Conservation (phyloP, 2,329 filamentous ascomycete genomes). For the Achaetomium macrosporum region DNA sequence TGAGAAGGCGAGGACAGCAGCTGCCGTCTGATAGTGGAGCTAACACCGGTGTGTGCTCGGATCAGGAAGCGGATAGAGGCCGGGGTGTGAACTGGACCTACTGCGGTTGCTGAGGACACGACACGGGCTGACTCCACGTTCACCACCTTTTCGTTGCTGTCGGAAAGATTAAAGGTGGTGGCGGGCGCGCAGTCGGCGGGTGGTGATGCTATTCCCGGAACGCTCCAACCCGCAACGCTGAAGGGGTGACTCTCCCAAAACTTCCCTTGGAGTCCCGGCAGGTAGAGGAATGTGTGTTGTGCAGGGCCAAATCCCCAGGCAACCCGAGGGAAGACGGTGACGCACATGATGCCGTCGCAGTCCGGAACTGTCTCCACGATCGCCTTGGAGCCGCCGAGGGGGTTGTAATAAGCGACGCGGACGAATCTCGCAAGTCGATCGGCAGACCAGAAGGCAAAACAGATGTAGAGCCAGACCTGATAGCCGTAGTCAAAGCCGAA, state of each 20-base stretch:
- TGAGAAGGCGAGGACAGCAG: neutral
- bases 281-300: neutral
- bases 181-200: neutral
- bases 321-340: neutral
- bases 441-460: constrained; percentile 2
- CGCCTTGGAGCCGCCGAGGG: neutral
- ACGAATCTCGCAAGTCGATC: neutral
- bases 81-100: neutral
- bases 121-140: neutral
- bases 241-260: constrained; percentile 6
- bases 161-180: too few species aligned
- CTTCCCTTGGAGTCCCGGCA: neutral
- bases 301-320: neutral
- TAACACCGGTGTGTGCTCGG: neutral
- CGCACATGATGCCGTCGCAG: neutral
- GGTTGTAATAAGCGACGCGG: neutral
- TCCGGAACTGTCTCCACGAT: neutral
- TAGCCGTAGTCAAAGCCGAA: constrained; percentile 2
- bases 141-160: neutral
- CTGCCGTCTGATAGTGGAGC: neutral
- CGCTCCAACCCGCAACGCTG: neutral
- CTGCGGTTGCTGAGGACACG: neutral
- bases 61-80: neutral
- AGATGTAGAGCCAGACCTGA: constrained; percentile 4
- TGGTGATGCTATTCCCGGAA: neutral